Conservation (phyloP, 768 basidiomycete species). For the Tylopilus sp. region DNA sequence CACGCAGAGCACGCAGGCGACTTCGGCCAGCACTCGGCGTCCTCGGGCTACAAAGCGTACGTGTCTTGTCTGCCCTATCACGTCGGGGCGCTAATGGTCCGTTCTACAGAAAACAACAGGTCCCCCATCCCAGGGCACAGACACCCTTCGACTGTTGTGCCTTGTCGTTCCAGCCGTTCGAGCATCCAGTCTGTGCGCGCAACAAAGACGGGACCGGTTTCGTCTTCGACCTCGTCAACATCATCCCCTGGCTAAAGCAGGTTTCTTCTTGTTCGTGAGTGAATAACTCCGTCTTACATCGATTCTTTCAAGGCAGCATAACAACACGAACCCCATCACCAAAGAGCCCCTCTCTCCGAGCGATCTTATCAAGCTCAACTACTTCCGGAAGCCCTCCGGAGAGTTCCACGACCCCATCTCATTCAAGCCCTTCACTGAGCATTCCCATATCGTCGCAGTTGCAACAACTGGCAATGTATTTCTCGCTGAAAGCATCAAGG, state of each 20-base stretch:
- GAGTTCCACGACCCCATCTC: conserved; percentile 95
- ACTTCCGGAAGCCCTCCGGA: conserved; percentile 79
- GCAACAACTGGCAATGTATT: conserved; percentile 92
- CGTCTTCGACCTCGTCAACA: conserved; percentile 89
- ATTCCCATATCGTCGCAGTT: conserved; percentile 92
- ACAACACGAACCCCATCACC: conserved; percentile 77
- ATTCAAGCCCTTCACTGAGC: conserved; percentile 95
- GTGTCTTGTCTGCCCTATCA: conserved; percentile 24
- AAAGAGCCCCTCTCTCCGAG: conserved; percentile 66
- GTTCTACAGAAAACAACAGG: conserved; percentile 58
- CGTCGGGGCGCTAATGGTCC: conserved; percentile 4
- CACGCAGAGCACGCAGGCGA: conserved; percentile 83
- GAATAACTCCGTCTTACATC: conserved; percentile 8
- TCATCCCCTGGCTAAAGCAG: conserved; percentile 92
- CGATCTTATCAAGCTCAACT: conserved; percentile 77
- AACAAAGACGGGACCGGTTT: conserved; percentile 76
- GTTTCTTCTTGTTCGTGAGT: conserved; percentile 24
- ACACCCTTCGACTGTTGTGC: conserved; percentile 92
- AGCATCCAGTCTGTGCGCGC: conserved; percentile 82
- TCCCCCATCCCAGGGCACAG: conserved; percentile 56
- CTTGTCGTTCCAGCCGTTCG: conserved; percentile 86
- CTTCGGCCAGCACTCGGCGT: conserved; percentile 79
- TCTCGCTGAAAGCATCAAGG: conserved; percentile 85
- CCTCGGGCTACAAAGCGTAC: conserved; percentile 67
- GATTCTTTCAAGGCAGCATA: conserved; percentile 57